Evolutionary conservation across 768 basidiomycete species (phyloP).

Genomic region (Suillus tomentosus): DNA sequence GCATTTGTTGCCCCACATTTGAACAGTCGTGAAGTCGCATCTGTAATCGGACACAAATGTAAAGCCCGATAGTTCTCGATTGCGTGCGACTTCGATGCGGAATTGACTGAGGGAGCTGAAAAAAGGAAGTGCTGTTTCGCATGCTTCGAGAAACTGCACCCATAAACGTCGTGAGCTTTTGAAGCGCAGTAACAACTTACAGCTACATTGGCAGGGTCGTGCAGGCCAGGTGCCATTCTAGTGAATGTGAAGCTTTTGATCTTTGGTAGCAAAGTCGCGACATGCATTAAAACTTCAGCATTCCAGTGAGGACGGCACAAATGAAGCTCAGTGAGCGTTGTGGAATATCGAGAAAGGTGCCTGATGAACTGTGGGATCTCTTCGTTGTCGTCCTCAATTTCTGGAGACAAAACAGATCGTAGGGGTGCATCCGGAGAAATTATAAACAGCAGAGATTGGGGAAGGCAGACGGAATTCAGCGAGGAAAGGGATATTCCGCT

Average conservation of each 20-base stretch:
- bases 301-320: constrained; percentile 5
- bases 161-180: not conserved
- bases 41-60: not conserved
- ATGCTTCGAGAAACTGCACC: constrained; percentile 7
- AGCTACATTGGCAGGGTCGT: not conserved
- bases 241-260: not conserved
- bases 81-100: not conserved
- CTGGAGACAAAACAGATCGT: constrained; percentile 1
- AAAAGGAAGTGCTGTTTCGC: not conserved
- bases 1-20: constrained; percentile 9
- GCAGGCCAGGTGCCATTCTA: not conserved
- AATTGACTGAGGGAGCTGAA: not conserved
- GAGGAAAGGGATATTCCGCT: constrained; percentile 6
- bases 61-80: not conserved
- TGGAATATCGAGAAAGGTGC: not conserved
- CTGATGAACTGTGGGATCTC: not conserved
- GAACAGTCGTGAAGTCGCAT: constrained; percentile 5
- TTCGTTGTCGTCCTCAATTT: constrained; percentile 9
- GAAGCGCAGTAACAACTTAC: not conserved
- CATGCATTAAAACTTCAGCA: not conserved
- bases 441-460: constrained; percentile 6
- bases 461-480: constrained; percentile 3
- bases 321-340: constrained; percentile 2
- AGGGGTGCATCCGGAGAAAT: constrained; percentile 10
- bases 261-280: constrained; percentile 3